Percentiles rank a stretch among this genome's conserved stretches.
Conservation (phyloP, 352 stramenopile genomes). For the Phytophthora europaea region DNA sequence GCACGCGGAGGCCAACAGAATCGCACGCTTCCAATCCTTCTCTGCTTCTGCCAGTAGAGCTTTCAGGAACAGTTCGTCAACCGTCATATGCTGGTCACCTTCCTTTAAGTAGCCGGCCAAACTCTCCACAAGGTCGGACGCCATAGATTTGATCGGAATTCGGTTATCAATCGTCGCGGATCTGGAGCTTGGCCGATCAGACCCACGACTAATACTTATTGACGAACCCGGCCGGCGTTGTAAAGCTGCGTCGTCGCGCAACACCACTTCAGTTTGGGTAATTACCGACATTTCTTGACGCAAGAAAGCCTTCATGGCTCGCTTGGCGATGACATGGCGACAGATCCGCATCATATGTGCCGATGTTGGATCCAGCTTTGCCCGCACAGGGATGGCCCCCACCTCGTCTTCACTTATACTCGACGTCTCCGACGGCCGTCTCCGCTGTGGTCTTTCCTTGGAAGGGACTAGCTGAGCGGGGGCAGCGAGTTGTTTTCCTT, state of each 20-base stretch:
- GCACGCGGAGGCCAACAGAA: slow-evolving; percentile 75
- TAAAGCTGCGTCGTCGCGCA: slow-evolving; percentile 59
- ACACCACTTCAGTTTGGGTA: slow-evolving; percentile 53
- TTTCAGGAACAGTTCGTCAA: slow-evolving; percentile 73
- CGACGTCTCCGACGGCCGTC: slow-evolving; percentile 9
- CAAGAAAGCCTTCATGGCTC: slow-evolving; percentile 70
- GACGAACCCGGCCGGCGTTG: slow-evolving; percentile 41
- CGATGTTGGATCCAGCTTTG: slow-evolving; percentile 62
- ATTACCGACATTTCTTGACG: slow-evolving; percentile 73
- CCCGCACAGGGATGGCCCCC: slow-evolving; percentile 12
- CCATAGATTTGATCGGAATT: slow-evolving; percentile 60
- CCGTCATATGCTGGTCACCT: slow-evolving; percentile 64
- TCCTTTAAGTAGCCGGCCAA: slow-evolving; percentile 62
- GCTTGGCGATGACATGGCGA: slow-evolving; percentile 79
- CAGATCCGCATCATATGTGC: slow-evolving; percentile 76
- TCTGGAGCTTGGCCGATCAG: slow-evolving; percentile 19
- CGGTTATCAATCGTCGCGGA: slow-evolving; percentile 17
- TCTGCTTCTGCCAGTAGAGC: slow-evolving; percentile 61
- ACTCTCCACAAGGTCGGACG: slow-evolving; percentile 51
- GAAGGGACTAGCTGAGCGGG: not conserved
- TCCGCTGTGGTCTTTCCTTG: slow-evolving; percentile 25
- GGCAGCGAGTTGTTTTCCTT: slow-evolving; percentile 27
- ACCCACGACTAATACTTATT: slow-evolving; percentile 12
- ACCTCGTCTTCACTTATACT: slow-evolving; percentile 35
- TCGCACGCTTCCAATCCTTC: slow-evolving; percentile 77